Base-by-base conservation (phyloP, 352 stramenopile species). In the Phytophthora fragariaefolia region DNA sequence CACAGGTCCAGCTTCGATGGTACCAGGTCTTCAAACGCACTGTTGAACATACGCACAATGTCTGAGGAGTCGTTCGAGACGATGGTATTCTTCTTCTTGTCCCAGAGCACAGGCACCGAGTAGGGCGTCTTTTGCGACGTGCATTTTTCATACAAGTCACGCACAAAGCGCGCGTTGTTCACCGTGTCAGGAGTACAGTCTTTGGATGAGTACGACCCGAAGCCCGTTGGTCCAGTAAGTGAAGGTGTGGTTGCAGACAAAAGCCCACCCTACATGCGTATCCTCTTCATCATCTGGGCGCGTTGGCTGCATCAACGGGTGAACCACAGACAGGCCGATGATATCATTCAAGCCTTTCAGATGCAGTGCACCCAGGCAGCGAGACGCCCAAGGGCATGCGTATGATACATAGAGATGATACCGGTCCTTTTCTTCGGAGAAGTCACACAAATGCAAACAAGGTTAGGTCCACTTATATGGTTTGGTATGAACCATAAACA, bases 51-150 rank as follows among this genome's bases (percentile, higher is more conserved):
- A 59, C 92, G 81, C 20, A 98, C 91, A 74, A 99, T 98, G 61
- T 99, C 95, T 23, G 87, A 84, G 1, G 87, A 98, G 74, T 99
- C 96, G 69, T 98, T 99, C 67, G 92, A 98, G 15, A 99, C 96
- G 73, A 99, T 98, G 7, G 85, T 98, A 26, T 91, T 75, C 0
- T 80, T 73, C 73, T 98, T 97, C 63, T 94, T 98, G 80, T 99
- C 96, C 79, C 89, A 98, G 10, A 99, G 70, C 1, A 98, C 69
- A 17, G 97, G 97, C 45, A 98, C 95, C 7, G 92, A 93, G 74
- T 95, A 98, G 56, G 98, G 97, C 20, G 81, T 80, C 38, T 68
- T 74, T 6, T 76, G 83, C 10, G 73, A 66, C 28, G 80, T 70
- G 26, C 74, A 74, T 27, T 79, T 71, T 51, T 97, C 85, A 68